Percentiles rank a stretch among this genome's conserved stretches.
phyloP scores from a whole-genome alignment of 176 grass and related monocot species.

The Carex cristatella region DNA sequence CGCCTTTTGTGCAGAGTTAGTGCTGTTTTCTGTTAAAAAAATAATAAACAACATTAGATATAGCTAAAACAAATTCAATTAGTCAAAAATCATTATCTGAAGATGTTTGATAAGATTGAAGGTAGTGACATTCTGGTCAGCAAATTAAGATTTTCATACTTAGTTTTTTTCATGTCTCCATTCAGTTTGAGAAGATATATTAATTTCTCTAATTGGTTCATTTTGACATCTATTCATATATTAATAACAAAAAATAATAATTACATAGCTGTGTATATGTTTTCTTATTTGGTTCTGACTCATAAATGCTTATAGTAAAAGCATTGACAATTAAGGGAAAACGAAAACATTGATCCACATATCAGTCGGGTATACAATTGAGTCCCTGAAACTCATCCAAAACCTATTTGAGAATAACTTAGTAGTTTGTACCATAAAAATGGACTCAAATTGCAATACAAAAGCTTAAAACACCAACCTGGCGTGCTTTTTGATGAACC shows the following conservation, averaged over 20 bases:
- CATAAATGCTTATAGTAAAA: not conserved
- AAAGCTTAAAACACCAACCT: slow-evolving; percentile 2
- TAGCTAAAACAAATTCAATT: not conserved
- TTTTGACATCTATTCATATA: not conserved
- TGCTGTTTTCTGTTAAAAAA: slow-evolving; percentile 1
- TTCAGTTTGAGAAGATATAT: not conserved
- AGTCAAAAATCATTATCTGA: not conserved
- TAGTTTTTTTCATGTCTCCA: not conserved
- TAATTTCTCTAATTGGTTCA: not conserved
- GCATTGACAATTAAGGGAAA: not conserved
- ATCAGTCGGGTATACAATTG: not conserved
- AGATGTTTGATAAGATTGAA: not conserved
- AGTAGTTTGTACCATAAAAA: not conserved
- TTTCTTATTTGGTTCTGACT: not conserved
- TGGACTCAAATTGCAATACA: not conserved
- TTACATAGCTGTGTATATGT: no score
- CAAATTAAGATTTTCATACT: not conserved
- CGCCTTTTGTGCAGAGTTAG: slow-evolving; percentile 16
- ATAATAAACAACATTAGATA: not conserved
- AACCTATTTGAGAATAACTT: not conserved
- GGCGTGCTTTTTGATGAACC: not conserved
- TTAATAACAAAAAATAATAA: not conserved
- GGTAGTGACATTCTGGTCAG: not conserved
- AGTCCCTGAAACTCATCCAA: not conserved
- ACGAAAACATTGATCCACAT: not conserved